Percentiles rank a stretch among this genome's conserved stretches.
phyloP scores from a whole-genome alignment of 257 asterid species.

The Solanum arcanum region DNA sequence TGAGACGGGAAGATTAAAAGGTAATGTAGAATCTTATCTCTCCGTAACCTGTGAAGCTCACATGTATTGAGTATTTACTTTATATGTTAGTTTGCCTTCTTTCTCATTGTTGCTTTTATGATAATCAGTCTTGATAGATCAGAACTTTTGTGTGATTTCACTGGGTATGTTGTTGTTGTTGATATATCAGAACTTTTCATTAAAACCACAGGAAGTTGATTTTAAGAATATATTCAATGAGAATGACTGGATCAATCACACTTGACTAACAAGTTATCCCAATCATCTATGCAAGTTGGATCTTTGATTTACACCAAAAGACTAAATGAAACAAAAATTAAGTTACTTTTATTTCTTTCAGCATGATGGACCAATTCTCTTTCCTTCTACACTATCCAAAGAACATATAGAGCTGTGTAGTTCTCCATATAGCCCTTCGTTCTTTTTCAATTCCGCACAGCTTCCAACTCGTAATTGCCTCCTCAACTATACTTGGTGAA shows the following conservation, averaged over 20 bases:
- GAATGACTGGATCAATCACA: background rate
- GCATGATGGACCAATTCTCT: background rate
- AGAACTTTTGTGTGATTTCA: background rate
- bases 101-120: background rate
- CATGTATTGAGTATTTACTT: background rate
- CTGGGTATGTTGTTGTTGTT: background rate
- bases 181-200: background rate
- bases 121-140: background rate
- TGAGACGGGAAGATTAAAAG: background rate
- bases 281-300: background rate
- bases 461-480: background rate
- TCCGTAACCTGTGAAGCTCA: background rate
- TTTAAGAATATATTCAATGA: background rate
- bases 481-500: background rate
- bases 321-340: background rate
- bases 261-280: background rate
- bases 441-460: background rate
- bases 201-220: background rate
- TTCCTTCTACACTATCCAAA: background rate
- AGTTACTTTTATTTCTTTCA: background rate
- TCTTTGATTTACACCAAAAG: background rate
- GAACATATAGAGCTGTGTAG: background rate
- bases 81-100: background rate
- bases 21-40: background rate
- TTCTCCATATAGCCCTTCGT: background rate